A percentile compares a stretch with the other conserved stretches of the same genome.
Evolutionary conservation across 352 stramenopile genomes (phyloP).

Genomic region (Phytophthora hibernalis): DNA sequence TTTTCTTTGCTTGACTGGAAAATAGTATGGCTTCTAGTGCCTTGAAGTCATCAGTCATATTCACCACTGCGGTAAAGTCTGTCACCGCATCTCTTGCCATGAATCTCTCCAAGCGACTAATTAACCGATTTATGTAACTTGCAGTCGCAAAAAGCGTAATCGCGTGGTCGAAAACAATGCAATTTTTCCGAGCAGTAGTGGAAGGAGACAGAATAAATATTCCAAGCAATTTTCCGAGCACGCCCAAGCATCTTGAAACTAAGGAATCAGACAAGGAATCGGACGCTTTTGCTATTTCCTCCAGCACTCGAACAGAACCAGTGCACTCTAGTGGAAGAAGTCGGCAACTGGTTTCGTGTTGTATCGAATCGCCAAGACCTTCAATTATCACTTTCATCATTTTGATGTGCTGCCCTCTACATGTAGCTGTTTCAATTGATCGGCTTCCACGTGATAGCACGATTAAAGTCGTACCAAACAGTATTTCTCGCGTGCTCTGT

Average conservation of each 20-base stretch:
- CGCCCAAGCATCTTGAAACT: slow-evolving; percentile 25
- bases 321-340: slow-evolving; percentile 22
- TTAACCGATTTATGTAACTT: slow-evolving; percentile 17
- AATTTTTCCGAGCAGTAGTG: not conserved
- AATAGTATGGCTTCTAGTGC: slow-evolving; percentile 33
- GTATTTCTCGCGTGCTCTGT: slow-evolving; percentile 13
- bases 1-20: slow-evolving; percentile 28
- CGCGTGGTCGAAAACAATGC: slow-evolving; percentile 18
- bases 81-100: slow-evolving; percentile 1
- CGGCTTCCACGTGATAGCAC: slow-evolving; percentile 17
- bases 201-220: slow-evolving; percentile 30
- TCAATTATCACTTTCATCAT: slow-evolving; percentile 35
- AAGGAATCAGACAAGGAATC: slow-evolving; percentile 22
- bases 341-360: slow-evolving; percentile 20
- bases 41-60: slow-evolving; percentile 24
- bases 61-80: slow-evolving; percentile 4
- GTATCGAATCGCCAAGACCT: slow-evolving; percentile 17
- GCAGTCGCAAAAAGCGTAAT: slow-evolving; percentile 17
- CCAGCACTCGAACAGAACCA: slow-evolving; percentile 27
- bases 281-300: slow-evolving; percentile 21
- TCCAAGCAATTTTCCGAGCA: slow-evolving; percentile 26
- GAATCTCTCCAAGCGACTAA: slow-evolving; percentile 14
- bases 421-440: slow-evolving; percentile 2
- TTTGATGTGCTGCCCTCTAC: slow-evolving; percentile 22
- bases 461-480: slow-evolving; percentile 24